Evolutionary conservation across 75 land plant genomes (phyloP).

Genomic region (Picea glauca): DNA sequence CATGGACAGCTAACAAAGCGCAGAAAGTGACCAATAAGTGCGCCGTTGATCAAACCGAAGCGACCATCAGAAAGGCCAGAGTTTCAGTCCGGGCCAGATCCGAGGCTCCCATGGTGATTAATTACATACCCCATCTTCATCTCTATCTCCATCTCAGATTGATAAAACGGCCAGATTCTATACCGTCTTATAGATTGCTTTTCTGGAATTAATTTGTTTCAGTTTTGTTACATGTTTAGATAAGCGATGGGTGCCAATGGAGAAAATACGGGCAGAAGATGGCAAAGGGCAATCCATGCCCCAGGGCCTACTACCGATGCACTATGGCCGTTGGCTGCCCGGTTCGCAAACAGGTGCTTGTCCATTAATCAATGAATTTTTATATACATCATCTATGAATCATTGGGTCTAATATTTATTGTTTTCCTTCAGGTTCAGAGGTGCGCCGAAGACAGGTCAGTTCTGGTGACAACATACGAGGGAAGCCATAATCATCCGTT

Average conservation of each 20-base stretch:
- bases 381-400: no score
- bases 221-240: conserved; percentile 23
- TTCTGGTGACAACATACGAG: conserved; percentile 88
- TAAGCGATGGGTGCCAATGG: conserved; percentile 97
- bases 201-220: no score
- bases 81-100: conserved; percentile 56
- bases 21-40: background rate
- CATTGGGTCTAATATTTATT: no score
- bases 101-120: conserved; percentile 48
- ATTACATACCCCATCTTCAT: background rate
- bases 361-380: no score
- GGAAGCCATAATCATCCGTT: conserved; percentile 92
- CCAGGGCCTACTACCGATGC: conserved; percentile 89
- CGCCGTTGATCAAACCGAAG: conserved; percentile 20
- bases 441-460: conserved; percentile 85
- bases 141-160: background rate
- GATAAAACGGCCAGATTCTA: no score
- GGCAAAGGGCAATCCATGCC: conserved; percentile 93
- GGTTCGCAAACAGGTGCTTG: conserved; percentile 78
- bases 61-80: conserved; percentile 48
- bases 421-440: conserved; percentile 66
- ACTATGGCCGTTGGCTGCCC: conserved; percentile 80
- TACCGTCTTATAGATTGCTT: no score
- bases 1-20: background rate
- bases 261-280: conserved; percentile 96